These are phyloP conservation scores for Daldinia sp. DNA, from an alignment of 2,329 filamentous ascomycete genomes.

Conservation along the genomic window DNA sequence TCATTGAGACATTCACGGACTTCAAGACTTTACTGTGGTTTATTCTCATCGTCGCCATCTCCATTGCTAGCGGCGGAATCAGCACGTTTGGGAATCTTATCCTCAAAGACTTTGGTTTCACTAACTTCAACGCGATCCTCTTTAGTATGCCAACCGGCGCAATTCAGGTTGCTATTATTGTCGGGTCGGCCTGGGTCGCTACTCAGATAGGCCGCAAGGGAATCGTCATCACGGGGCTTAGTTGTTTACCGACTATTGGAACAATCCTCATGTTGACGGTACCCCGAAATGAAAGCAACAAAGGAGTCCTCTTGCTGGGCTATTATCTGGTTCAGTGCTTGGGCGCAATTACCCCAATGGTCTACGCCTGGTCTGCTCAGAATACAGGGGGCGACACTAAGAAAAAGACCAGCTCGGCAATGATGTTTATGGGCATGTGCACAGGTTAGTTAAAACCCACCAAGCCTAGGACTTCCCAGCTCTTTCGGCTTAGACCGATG, in stretches of 20 bases:
- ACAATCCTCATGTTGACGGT: conserved; percentile 63
- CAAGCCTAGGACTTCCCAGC: background rate
- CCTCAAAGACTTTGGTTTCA: conserved; percentile 57
- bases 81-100: conserved; percentile 57
- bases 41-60: conserved; percentile 69
- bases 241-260: conserved; percentile 56
- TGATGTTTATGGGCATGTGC: conserved; percentile 71
- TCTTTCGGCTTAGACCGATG: background rate
- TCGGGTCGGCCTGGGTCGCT: conserved; percentile 57
- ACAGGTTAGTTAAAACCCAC: conserved; percentile 49
- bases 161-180: conserved; percentile 52
- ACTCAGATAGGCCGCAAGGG: conserved; percentile 59
- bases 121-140: conserved; percentile 55
- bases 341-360: conserved; percentile 63
- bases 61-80: conserved; percentile 58
- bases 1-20: conserved; percentile 59
- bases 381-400: conserved; percentile 76
- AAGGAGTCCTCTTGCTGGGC: conserved; percentile 62
- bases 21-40: conserved; percentile 70
- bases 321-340: conserved; percentile 61
- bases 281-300: conserved; percentile 56
- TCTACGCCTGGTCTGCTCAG: conserved; percentile 68
- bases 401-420: conserved; percentile 71
- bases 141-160: conserved; percentile 58
- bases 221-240: conserved; percentile 56